Evolutionary conservation across 345 rosid species (phyloP).

Genomic region (Ceriops tagal): DNA sequence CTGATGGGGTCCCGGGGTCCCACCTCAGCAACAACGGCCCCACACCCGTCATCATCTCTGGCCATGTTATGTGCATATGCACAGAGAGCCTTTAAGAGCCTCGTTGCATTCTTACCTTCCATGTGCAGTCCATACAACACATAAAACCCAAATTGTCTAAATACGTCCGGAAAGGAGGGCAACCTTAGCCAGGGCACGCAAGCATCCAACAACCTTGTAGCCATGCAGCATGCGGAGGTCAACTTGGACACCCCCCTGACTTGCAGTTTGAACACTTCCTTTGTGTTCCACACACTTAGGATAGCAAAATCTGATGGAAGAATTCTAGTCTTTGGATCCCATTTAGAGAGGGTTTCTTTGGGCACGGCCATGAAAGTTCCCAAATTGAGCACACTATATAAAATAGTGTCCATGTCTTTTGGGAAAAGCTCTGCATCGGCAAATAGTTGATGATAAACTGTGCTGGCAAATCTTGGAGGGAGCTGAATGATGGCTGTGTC

Average conservation of each 20-base stretch:
- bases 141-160: constrained; percentile 59
- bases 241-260: constrained; percentile 53
- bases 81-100: constrained; percentile 59
- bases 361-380: constrained; percentile 74
- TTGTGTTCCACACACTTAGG: constrained; percentile 70
- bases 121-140: constrained; percentile 59
- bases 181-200: constrained; percentile 68
- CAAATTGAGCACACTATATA: constrained; percentile 42
- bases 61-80: constrained; percentile 64
- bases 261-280: constrained; percentile 58
- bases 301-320: constrained; percentile 49
- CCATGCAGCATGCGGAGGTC: constrained; percentile 45
- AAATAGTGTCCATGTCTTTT: constrained; percentile 43
- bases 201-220: constrained; percentile 52
- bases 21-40: constrained; percentile 63
- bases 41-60: constrained; percentile 55
- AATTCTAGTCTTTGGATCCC: constrained; percentile 34
- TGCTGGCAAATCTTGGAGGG: constrained; percentile 29
- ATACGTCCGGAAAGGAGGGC: constrained; percentile 73
- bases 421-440: constrained; percentile 62
- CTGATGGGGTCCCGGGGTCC: constrained; percentile 51
- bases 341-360: constrained; percentile 1
- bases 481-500: constrained; percentile 33
- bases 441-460: constrained; percentile 41
- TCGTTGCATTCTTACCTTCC: constrained; percentile 54